Conservation (phyloP, 1,139 yeast genomes). For the Meyerozyma smithsonii region DNA sequence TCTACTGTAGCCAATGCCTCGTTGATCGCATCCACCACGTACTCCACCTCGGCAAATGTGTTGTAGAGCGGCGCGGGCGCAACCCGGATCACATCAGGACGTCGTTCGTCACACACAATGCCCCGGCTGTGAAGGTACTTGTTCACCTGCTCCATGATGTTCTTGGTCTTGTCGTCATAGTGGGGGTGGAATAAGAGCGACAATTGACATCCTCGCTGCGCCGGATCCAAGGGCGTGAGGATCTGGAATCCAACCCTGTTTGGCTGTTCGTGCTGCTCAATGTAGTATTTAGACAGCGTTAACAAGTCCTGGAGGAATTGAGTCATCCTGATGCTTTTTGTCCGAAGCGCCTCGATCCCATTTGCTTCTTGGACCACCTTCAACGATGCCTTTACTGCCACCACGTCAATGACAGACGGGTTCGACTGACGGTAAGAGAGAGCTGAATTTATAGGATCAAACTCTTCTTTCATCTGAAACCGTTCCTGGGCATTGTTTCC, state of each 20-base stretch:
- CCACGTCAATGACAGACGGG: slow-evolving; percentile 82
- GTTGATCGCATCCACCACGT: slow-evolving; percentile 44
- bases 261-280: slow-evolving; percentile 19
- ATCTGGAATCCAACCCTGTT: slow-evolving; percentile 52
- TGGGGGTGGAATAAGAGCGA: slow-evolving; percentile 65
- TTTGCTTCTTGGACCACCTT: slow-evolving; percentile 59
- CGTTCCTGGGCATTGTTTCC: slow-evolving; percentile 70
- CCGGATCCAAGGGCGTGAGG: slow-evolving; percentile 59
- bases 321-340: slow-evolving; percentile 57
- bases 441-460: slow-evolving; percentile 79
- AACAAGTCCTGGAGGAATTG: slow-evolving; percentile 49
- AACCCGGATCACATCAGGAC: slow-evolving; percentile 80
- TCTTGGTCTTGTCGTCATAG: slow-evolving; percentile 24
- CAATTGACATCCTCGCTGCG: slow-evolving; percentile 75
- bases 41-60: slow-evolving; percentile 58
- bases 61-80: slow-evolving; percentile 86
- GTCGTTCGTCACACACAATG: slow-evolving; percentile 79
- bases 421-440: slow-evolving; percentile 88
- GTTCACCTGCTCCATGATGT: slow-evolving; percentile 63
- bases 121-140: slow-evolving; percentile 49
- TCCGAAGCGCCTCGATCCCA: slow-evolving; percentile 55
- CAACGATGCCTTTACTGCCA: slow-evolving; percentile 62
- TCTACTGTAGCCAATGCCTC: slow-evolving; percentile 19
- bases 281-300: slow-evolving; percentile 38
- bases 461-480: slow-evolving; percentile 74